A percentile compares a stretch with the other conserved stretches of the same genome.
Conservation (phyloP, 176 grass and related monocot species). For the Themeda triandra region DNA sequence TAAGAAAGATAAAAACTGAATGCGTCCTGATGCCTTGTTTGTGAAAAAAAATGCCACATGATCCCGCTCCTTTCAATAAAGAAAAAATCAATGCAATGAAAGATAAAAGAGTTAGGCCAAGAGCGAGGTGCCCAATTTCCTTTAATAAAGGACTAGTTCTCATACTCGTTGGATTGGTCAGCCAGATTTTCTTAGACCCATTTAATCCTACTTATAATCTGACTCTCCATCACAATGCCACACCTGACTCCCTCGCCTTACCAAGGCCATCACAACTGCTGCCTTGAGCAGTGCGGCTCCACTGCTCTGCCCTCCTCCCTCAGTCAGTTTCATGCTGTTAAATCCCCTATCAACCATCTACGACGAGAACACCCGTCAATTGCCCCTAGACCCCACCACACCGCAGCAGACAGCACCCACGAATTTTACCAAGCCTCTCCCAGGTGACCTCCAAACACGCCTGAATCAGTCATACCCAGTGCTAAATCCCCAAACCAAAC, state of each 20-base stretch:
- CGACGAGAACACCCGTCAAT: not conserved
- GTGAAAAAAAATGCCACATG: not conserved
- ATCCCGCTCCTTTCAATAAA: not conserved
- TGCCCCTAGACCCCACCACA: not conserved
- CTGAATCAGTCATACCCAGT: not conserved
- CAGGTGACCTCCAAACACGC: not conserved
- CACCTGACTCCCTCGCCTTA: not conserved
- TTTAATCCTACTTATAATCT: not conserved
- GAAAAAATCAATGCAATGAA: not conserved
- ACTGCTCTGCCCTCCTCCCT: not conserved
- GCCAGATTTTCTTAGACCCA: not conserved
- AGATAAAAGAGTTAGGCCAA: not conserved
- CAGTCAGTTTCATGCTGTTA: not conserved
- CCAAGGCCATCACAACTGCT: not conserved
- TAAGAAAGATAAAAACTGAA: not conserved
- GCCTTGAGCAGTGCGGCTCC: not conserved
- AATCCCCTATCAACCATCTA: not conserved
- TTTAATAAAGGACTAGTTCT: not conserved
- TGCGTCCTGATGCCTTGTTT: not conserved
- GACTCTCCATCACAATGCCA: not conserved
- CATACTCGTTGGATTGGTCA: not conserved
- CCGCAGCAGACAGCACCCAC: not conserved
- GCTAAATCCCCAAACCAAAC: not conserved
- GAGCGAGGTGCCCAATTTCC: not conserved
- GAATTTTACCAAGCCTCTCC: not conserved